Base-by-base conservation (phyloP, 2,329 filamentous ascomycete species). In the Epichloe aotearoae region DNA sequence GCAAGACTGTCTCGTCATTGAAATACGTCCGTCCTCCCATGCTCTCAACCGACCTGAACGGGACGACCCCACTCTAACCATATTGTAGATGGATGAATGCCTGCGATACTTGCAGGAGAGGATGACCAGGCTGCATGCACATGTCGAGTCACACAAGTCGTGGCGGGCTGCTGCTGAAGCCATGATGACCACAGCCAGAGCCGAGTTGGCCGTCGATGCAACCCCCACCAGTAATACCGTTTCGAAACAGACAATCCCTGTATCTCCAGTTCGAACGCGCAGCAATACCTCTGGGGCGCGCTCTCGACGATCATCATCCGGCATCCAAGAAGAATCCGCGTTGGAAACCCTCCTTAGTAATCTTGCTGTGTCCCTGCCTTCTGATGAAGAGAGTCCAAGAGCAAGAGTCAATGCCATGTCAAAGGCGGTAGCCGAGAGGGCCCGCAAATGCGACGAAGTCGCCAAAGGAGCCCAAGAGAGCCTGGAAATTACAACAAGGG, bases 61-160 rank as follows among this genome's bases (percentile, higher is more conserved):
- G 12, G 39, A 17, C 17, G 19, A 17, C 45, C 2, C 36, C 12
- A 19, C 3, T 0, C 33, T 64, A 68, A 41, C 67, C 55, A 3
- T 0, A 15, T 0, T 5, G 0, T 44, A 80, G 76, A 71, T 79
- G 19, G 65, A 73, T 37, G 67, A 73, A 19, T 80, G 76, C 53
- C 65, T 81, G 1, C 66, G 71, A 49, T 73, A 76, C 52, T 64
- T 81, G 0, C 62, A 76, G 2, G 70, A 72, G 36, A 71, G 73
- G n/a, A 67, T 72, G 5, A 61, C 65, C 11, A 62, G 67, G 1
- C 64, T 78, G 3, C 62, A 67, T 2, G 56, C 64, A 3, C 69
- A 71, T 26, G 61, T 74, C 2, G 66, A 73, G 46, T 67, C 68
- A 3, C 66, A 71, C 49, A 69, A 73, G 38, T 72, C 71, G 1